Base-by-base conservation (phyloP, 768 basidiomycete genomes). In the Lactarius pseudohatsudake region DNA sequence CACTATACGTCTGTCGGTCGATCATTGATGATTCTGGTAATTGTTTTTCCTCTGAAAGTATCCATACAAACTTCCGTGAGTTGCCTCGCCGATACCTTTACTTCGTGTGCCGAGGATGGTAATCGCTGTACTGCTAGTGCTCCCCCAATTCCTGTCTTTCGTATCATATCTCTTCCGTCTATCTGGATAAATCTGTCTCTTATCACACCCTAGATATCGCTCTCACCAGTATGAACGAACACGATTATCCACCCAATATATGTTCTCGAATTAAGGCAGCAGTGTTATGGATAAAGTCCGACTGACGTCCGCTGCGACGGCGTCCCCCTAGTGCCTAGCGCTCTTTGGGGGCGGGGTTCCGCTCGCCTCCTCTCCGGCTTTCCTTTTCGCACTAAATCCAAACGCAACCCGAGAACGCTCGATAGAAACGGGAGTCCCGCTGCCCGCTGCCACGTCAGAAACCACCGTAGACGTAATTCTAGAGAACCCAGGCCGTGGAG, bases 301-400 rank as follows among this genome's bases (percentile, higher is more conserved):
- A 40, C 30, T 20, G 11, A 40, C 20, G 22, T 36, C 32, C 16
- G 22, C 11, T 18, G 32, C 32, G n/a, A 54, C 45, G 38, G 36
- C 58, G 7, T 36, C 20, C 9, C 36, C 22, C 40, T 38, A 70
- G 20, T 40, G 62, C 41, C 64, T 64, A 61, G 76, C 75, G 63
- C 76, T 77, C 79, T 94, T 94, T 30, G 86, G 74, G 10, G 89
- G 84, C 7, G 90, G 91, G 4, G 86, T 82, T 16, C 83, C 88
- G 26, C 78, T 76, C n/a, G 82, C 81, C 64, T 92, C 91, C 38
- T 88, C 89, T 1, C 76, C 84, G 4, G 89, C 90, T 74, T 94
- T 94, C 72, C 93, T 81, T 81, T 95, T 95, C 56, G 81, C 78
- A 40, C 87, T 88, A 73, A 94, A 84, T 13, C 90, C 90, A 74